Percentiles rank a stretch among this genome's conserved stretches.
These are phyloP conservation scores for Astragalus membranaceus DNA, from an alignment of 306 rosid species.

Conservation along the genomic window DNA sequence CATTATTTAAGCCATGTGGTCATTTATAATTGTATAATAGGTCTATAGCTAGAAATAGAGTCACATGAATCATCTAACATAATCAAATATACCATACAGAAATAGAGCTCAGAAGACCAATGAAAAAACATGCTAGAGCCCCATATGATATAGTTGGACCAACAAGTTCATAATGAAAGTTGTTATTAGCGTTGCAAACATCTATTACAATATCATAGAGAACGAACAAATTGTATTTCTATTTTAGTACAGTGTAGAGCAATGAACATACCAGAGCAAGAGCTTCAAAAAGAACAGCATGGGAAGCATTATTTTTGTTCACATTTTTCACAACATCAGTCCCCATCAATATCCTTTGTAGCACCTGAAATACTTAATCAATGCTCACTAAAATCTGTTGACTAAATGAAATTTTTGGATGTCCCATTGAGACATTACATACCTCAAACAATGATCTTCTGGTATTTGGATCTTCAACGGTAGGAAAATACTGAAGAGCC, in stretches of 20 bases:
- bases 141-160: background rate
- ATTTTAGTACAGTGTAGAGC: background rate
- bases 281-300: constrained; percentile 99
- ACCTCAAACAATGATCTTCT: constrained; percentile 98
- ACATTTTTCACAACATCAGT: constrained; percentile 99
- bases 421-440: constrained; percentile 17
- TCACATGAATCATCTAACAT: background rate
- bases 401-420: background rate
- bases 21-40: background rate
- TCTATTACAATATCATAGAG: background rate
- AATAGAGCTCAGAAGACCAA: background rate
- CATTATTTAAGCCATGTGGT: background rate
- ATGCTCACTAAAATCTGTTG: constrained; percentile 19
- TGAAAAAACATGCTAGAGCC: background rate
- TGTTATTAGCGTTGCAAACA: background rate
- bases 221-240: background rate
- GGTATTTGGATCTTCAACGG: constrained; percentile 95
- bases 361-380: constrained; percentile 61
- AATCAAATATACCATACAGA: background rate
- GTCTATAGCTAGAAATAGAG: background rate
- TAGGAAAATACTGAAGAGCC: constrained; percentile 94
- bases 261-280: constrained; percentile 81
- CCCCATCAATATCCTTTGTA: constrained; percentile 98
- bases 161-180: background rate
- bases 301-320: constrained; percentile 97